Base-by-base conservation (phyloP, 2,329 filamentous ascomycete genomes). In the Grosmannia clavigera region DNA sequence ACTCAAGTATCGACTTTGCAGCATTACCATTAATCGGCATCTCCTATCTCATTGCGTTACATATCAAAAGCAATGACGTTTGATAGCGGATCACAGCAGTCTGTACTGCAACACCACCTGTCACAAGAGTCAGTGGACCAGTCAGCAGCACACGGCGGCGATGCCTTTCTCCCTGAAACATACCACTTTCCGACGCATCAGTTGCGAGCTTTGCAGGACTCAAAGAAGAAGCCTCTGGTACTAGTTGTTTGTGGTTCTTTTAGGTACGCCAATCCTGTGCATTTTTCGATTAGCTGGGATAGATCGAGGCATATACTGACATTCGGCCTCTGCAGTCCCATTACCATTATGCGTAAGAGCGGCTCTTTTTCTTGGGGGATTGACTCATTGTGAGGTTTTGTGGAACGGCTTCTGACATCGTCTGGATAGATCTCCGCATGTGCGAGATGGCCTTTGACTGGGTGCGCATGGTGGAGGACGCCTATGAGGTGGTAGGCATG, bases 401-500 rank as follows among this genome's bases (percentile, higher is more conserved):
- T 38, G 6, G 11, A 10, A 27, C 27, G 16, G 16, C 31, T 58
- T 64, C n/a, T 68, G 63, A 61, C 27, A 35, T n/a, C 12, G 14
- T 7, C 16, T 40, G 40, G 3, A 66, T 67, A 64, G 70, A 73
- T 61, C 64, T 73, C 48, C 70, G 71, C 62, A 73, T 73, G 71
- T 69, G 67, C 62, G 71, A 72, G 50, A 72, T 73, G 71, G 70
- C 71, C 11, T 68, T 66, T 48, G 71, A 73, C 62, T 72, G 70
- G 66, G 68, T 72, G 50, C 68, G 71, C 27, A 65, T 65, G 58
- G 70, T 71, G 60, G 71, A 72, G 60, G 71, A 71, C 14, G 67
- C 68, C 40, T 96, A 88, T 70, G 91, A 96, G 71, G 83, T 96
- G 40, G 80, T 96, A 53, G 92, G 89, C 63, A 90, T 89, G 58